Evolutionary conservation across 2,329 filamentous ascomycete species (phyloP).

Genomic region (Arthrobotrys pseudoclavata): DNA sequence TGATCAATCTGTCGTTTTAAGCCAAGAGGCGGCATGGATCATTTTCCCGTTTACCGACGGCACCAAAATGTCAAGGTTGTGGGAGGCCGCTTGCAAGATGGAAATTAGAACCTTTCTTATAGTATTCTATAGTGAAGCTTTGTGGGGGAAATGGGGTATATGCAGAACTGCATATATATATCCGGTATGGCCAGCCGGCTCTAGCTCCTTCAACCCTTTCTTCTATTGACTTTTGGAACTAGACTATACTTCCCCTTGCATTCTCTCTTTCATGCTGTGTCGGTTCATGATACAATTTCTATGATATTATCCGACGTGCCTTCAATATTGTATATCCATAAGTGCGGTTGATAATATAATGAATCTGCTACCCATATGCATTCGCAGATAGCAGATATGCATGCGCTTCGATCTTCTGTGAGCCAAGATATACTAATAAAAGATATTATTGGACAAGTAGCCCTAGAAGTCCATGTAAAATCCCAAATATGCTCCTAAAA

Average conservation of each 20-base stretch:
- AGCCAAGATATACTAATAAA: background rate
- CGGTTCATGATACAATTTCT: background rate
- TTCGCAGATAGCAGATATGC: background rate
- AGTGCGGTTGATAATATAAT: background rate
- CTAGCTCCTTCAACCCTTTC: background rate
- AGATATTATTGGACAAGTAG: background rate
- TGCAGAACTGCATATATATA: background rate
- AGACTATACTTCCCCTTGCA: background rate
- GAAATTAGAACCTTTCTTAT: background rate
- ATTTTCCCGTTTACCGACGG: constrained; percentile 19
- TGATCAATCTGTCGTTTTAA: constrained; percentile 7
- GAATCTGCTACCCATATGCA: background rate
- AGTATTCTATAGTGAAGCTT: background rate
- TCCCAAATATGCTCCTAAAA: background rate
- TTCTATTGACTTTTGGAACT: background rate
- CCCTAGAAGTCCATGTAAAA: background rate
- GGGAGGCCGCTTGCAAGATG: background rate
- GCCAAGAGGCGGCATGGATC: constrained; percentile 31
- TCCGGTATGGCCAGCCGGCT: constrained; percentile 11
- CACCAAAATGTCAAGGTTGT: constrained; percentile 25
- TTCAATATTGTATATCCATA: background rate
- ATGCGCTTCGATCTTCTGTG: too few relatives aligned
- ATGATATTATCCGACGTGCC: background rate
- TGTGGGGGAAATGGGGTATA: constrained; percentile 17
- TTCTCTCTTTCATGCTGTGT: background rate